Conservation (phyloP, 1,139 yeast species). For the Blastobotrys persicus region DNA sequence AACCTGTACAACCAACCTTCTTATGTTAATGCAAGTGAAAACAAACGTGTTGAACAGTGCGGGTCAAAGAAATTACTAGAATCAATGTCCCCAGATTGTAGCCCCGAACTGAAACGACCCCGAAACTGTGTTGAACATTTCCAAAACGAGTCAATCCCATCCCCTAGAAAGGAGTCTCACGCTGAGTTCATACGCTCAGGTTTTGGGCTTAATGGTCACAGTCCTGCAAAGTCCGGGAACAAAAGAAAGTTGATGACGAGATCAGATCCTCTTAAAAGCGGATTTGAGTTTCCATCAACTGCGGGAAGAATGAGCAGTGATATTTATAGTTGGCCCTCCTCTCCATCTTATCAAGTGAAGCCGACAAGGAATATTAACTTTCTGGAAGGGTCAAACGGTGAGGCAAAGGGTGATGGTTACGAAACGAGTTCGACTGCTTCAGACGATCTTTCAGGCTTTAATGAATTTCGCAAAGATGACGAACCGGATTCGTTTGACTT, state of each 20-base stretch:
- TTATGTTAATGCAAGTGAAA: too few relatives aligned
- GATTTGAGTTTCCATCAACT: neutral
- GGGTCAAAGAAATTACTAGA: too few relatives aligned
- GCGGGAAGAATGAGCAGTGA: slow-evolving; percentile 1
- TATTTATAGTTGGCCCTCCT: slow-evolving; percentile 2
- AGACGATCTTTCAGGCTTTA: neutral
- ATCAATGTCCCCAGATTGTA: too few relatives aligned
- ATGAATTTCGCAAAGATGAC: neutral
- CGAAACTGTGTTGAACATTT: neutral
- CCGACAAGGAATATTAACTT: slow-evolving; percentile 3
- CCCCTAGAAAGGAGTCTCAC: neutral
- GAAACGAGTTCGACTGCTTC: neutral
- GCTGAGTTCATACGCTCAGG: too few relatives aligned
- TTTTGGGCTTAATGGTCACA: neutral
- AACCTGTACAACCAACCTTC: too few relatives aligned
- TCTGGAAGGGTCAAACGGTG: neutral
- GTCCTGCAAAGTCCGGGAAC: neutral
- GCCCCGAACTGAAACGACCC: neutral
- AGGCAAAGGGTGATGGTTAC: neutral
- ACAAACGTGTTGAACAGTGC: too few relatives aligned
- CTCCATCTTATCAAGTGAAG: slow-evolving; percentile 6
- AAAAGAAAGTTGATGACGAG: too few relatives aligned
- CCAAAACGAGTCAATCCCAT: neutral
- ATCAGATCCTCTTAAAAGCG: too few relatives aligned
- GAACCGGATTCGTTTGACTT: neutral